Percentiles rank a stretch among this genome's conserved stretches.
These are phyloP conservation scores for Trichophaea hybrida DNA, from an alignment of 2,329 filamentous ascomycete genomes.

Conservation along the genomic window DNA sequence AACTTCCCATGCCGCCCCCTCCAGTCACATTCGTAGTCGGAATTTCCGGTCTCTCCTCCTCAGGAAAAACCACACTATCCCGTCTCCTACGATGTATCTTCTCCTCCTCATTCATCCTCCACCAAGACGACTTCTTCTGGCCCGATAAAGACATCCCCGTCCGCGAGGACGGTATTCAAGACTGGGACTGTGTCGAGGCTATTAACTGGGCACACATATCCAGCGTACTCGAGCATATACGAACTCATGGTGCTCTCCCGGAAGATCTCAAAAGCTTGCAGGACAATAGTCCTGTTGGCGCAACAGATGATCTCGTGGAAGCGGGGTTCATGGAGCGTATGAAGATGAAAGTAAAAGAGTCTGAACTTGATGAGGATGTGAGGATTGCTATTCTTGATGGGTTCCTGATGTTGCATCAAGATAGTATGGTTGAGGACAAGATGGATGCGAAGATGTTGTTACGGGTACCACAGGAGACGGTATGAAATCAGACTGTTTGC, in stretches of 20 bases:
- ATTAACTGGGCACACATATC: conserved; percentile 57
- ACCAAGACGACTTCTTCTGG: conserved; percentile 93
- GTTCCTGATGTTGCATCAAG: conserved; percentile 24
- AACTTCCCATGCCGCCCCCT: too few relatives aligned
- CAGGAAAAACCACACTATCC: conserved; percentile 87
- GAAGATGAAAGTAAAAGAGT: conserved; percentile 2
- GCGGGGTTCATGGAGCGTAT: conserved; percentile 25
- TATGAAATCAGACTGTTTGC: conserved; percentile 25
- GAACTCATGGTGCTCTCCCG: conserved; percentile 41
- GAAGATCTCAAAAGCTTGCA: conserved; percentile 27
- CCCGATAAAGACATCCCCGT: conserved; percentile 47
- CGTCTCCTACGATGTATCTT: conserved; percentile 73
- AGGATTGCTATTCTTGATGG: conserved; percentile 25
- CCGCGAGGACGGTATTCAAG: conserved; percentile 45
- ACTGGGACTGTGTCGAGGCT: conserved; percentile 84
- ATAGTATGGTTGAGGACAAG: conserved; percentile 16
- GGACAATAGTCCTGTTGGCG: conserved; percentile 24
- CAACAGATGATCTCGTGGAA: conserved; percentile 22
- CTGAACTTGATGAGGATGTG: conserved; percentile 30
- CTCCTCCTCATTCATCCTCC: conserved; percentile 60
- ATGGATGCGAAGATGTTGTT: conserved; percentile 25
- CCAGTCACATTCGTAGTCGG: conserved; percentile 48
- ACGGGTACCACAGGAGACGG: conserved; percentile 22
- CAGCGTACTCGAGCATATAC: conserved; percentile 55
- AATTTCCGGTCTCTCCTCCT: conserved; percentile 79